Base-by-base conservation (phyloP, 1,139 yeast genomes). In the Pichia sp. region DNA sequence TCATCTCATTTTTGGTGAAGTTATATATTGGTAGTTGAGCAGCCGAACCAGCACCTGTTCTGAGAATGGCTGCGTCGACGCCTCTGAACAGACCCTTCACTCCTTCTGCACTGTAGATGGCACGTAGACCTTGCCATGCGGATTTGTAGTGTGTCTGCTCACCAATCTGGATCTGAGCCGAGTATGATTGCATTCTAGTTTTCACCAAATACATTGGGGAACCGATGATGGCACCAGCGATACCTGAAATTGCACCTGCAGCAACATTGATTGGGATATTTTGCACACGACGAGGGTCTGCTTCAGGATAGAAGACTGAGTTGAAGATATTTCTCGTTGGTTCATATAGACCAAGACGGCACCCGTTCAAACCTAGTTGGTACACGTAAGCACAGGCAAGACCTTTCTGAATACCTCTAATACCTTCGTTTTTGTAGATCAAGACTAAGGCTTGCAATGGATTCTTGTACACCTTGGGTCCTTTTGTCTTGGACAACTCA, bases 41-140 rank as follows among this genome's bases (percentile, higher is more conserved):
- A 41, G 96, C 80, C 10, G 98, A 92, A 2, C 99, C 99, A 50
- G 93, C 88, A 65, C 97, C 97, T 1, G 99, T 93, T 71, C 99
- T 81, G 60, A 93, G 73, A 48, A 91, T 81, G 1, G 99, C 98
- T 3, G 99, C 97, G 68, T 90, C 96, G 4, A 91, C 90, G 60
- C 99, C 99, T 60, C 96, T 78, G 72, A 84, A 92, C 58, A 88
- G 75, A 2, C 97, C 98, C 54, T 71, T 73, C 58, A 90, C 50
- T 3, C 98, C 98, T 65, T 89, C 96, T 0, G 78, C 71, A 51
- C 71, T 73, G 66, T 75, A 82, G 46, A 93, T 83, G 38, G 83
- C 75, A 14, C 71, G 64, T 38, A 93, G 67, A 3, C 97, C 99
- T 62, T 87, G 81, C 71, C 77, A 75, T 2, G 86, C 79, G 53